A percentile compares a stretch with the other conserved stretches of the same genome.
These are phyloP conservation scores for Leccinum laetum DNA, from an alignment of 1,284 basidiomycete genomes.

Conservation along the genomic window DNA sequence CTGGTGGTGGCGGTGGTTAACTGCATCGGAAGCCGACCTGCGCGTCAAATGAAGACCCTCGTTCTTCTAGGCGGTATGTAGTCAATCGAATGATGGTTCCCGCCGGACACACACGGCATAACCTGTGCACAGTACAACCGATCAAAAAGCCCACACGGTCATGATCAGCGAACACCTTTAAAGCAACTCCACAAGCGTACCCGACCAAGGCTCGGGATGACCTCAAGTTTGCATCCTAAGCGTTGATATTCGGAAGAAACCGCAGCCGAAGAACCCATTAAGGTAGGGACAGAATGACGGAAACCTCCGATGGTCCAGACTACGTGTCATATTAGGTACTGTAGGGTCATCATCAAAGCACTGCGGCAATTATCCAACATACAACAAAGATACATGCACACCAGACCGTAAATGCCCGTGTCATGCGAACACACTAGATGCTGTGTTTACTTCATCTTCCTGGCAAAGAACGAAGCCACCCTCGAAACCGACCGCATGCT, in stretches of 20 bases:
- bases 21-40: background rate
- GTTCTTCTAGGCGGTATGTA: constrained; percentile 3
- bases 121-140: background rate
- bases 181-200: constrained; percentile 1
- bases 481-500: constrained; percentile 39
- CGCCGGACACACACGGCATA: background rate
- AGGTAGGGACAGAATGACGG: background rate
- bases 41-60: constrained; percentile 7
- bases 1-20: constrained; percentile 36
- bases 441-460: constrained; percentile 24
- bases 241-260: constrained; percentile 8
- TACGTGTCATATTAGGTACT: constrained; percentile 14
- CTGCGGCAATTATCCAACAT: constrained; percentile 14
- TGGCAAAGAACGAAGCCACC: constrained; percentile 46
- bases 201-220: constrained; percentile 18
- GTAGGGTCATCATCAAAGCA: constrained; percentile 19
- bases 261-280: constrained; percentile 1
- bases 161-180: constrained; percentile 16
- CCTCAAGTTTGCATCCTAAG: constrained; percentile 7
- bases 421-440: constrained; percentile 12
- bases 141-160: constrained; percentile 8
- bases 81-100: constrained; percentile 4
- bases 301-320: background rate
- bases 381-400: constrained; percentile 10
- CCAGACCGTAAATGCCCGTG: constrained; percentile 15